These are phyloP conservation scores for Phytophthora fragariaefolia DNA, from an alignment of 352 stramenopile species.

Conservation along the genomic window DNA sequence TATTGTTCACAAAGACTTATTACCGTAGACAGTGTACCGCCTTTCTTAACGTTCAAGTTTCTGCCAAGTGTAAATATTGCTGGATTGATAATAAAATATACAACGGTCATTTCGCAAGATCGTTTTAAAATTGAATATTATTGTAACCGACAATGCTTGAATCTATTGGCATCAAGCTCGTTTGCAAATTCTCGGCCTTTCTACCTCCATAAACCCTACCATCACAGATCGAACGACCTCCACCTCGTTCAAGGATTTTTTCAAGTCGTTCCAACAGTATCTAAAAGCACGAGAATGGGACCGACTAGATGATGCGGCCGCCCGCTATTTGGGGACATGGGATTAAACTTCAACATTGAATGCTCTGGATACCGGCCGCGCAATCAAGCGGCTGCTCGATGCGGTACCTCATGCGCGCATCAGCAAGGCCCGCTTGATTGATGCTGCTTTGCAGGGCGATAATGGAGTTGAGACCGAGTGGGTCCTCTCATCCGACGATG, in stretches of 20 bases:
- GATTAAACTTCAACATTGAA: neutral
- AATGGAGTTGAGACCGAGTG: neutral
- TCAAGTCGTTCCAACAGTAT: neutral
- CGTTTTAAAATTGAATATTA: too few relatives aligned
- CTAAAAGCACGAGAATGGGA: neutral
- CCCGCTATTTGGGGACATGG: slow-evolving; percentile 8
- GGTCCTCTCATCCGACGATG: neutral
- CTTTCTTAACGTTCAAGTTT: too few relatives aligned
- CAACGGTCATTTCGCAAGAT: too few relatives aligned
- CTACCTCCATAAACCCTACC: too few relatives aligned
- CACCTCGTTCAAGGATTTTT: neutral
- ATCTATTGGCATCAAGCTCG: too few relatives aligned
- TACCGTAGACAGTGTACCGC: too few relatives aligned
- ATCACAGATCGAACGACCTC: neutral
- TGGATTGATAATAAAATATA: too few relatives aligned
- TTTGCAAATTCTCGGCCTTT: too few relatives aligned
- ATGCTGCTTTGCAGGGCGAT: slow-evolving; percentile 1
- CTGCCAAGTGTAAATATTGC: too few relatives aligned
- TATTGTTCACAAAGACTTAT: too few relatives aligned
- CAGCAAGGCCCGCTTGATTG: neutral
- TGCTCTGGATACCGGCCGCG: neutral
- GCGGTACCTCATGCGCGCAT: slow-evolving; percentile 3
- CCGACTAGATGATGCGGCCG: neutral
- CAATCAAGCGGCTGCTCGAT: slow-evolving; percentile 2
- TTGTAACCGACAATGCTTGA: too few relatives aligned